These are phyloP conservation scores for Metarhizium robertsii DNA, from an alignment of 2,329 filamentous ascomycete species.

Conservation along the genomic window DNA sequence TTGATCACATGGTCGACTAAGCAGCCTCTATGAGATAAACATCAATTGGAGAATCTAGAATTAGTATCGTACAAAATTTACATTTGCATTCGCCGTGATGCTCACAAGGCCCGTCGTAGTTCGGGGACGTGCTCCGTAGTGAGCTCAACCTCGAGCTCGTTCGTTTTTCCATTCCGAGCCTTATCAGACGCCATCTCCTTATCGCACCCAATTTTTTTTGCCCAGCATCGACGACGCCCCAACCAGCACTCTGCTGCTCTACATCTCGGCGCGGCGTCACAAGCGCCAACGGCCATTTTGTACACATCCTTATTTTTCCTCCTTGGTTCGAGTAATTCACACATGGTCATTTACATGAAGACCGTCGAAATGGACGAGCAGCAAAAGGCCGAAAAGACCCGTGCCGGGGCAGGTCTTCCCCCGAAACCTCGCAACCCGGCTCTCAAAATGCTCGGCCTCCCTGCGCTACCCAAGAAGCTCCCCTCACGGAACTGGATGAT, in stretches of 20 bases:
- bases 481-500: constrained; percentile 98
- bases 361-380: constrained; percentile 1
- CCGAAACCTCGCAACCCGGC: constrained; percentile 54
- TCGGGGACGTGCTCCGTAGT: too few species aligned
- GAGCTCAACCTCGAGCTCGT: not conserved
- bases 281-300: not conserved
- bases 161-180: constrained; percentile 8
- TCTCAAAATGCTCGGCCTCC: constrained; percentile 73
- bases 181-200: constrained; percentile 10
- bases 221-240: not conserved
- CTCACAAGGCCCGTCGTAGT: too few species aligned
- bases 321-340: not conserved
- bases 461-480: constrained; percentile 71
- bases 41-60: too few species aligned
- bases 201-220: not conserved
- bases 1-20: too few species aligned
- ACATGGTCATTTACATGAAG: not conserved
- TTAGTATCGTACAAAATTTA: too few species aligned
- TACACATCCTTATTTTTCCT: not conserved
- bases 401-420: constrained; percentile 13
- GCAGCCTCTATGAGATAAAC: too few species aligned
- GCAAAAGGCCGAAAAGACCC: constrained; percentile 1
- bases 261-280: not conserved
- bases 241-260: not conserved
- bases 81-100: too few species aligned